Base-by-base conservation (phyloP, 2,329 filamentous ascomycete species). In the Aspergillus intermedius region DNA sequence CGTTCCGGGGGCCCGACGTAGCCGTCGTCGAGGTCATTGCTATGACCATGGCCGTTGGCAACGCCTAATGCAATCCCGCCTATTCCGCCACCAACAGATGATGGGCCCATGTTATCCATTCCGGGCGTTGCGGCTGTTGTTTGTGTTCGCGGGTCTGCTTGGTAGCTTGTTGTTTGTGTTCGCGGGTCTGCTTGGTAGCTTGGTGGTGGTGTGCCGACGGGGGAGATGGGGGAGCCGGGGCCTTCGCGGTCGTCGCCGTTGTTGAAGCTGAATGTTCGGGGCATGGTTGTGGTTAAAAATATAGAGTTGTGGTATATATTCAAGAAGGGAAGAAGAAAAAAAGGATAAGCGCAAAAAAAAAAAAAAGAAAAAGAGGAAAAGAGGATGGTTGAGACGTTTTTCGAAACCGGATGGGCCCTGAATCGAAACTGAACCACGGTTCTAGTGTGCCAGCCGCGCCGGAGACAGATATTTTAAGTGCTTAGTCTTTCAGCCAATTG, bases 1-100 rank as follows among this genome's bases (percentile, higher is more conserved):
- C 66, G 65, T 53, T 70, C 66, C n/a, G 62, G 57, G 13, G 67
- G 65, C 6, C 60, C 60, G 40, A 58, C 54, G 47, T 60, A 62
- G 41, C 49, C 49, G 23, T 56, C 82, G 48, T 85, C 79, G 51
- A 84, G 57, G 21, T 83, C 84, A 66, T 82, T 84, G 56, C 15
- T 40, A 52, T 82, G 74, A 52, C 80, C 75, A 67, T 83, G 80
- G 45, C 75, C 76, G 58, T 84, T 82, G 44, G 84, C 83, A 44
- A 86, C 79, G 48, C 74, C 80, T 59, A 83, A 75, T 35, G 85
- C 84, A 51, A 87, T 80, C 47, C 83, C 83, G 25, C 83, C 76
- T 66, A 88, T 82, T 48, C 83, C 84, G 57, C 83, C 84, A 19
- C 74, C 74, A 22, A 77, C 75, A 13, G 84, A 80, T 35, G 73